Conservation (phyloP, 2,329 filamentous ascomycete genomes). For the Curvularia verruculosa region DNA sequence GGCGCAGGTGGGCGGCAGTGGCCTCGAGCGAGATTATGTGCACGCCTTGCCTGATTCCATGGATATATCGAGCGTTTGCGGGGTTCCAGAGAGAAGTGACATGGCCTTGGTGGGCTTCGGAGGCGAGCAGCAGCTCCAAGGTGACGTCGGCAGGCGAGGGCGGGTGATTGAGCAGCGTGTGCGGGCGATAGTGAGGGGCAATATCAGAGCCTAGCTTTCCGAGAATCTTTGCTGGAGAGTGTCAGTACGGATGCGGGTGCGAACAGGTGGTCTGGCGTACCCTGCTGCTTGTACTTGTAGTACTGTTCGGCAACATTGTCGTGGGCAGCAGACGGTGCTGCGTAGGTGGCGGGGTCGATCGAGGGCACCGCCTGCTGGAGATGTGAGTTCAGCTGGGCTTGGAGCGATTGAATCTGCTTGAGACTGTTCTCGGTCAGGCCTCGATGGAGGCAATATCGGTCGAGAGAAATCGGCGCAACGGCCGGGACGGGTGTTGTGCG, state of each 20-base stretch:
- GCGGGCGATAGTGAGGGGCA: conserved; percentile 66
- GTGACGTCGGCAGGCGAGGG: conserved; percentile 80
- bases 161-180: conserved; percentile 71
- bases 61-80: conserved; percentile 91
- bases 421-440: conserved; percentile 37
- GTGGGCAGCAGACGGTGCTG: conserved; percentile 17
- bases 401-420: conserved; percentile 40
- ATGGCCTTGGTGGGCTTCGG: conserved; percentile 72
- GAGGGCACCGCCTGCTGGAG: conserved; percentile 24
- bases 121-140: conserved; percentile 76
- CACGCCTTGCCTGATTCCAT: conserved; percentile 83
- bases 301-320: conserved; percentile 50
- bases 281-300: conserved; percentile 51
- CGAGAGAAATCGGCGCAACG: conserved; percentile 40
- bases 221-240: conserved; percentile 41
- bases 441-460: conserved; percentile 43
- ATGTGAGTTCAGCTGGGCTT: conserved; percentile 44
- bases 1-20: conserved; percentile 86
- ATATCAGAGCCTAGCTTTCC: conserved; percentile 49
- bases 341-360: conserved; percentile 29
- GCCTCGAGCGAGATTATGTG: conserved; percentile 93
- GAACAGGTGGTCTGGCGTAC: conserved; percentile 25
- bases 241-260: conserved; percentile 14
- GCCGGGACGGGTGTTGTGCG: conserved; percentile 23
- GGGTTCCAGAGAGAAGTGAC: conserved; percentile 93